These are phyloP conservation scores for Brettanomyces naardenensis DNA, from an alignment of 805 yeast species.

Conservation along the genomic window DNA sequence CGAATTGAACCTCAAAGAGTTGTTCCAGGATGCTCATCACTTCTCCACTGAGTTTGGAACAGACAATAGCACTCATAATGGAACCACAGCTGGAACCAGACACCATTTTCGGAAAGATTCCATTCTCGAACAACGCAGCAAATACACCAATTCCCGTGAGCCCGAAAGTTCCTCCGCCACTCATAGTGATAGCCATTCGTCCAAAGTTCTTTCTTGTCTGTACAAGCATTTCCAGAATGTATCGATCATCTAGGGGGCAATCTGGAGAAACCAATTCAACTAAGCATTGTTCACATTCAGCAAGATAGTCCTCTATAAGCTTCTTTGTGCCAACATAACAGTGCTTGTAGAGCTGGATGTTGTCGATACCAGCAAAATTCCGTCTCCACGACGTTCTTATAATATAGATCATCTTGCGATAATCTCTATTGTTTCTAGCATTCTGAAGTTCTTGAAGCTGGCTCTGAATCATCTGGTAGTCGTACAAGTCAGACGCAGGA, in stretches of 20 bases:
- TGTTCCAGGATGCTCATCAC: slow-evolving; percentile 47
- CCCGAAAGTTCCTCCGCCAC: slow-evolving; percentile 96
- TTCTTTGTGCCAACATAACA: slow-evolving; percentile 80
- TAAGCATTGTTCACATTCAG: slow-evolving; percentile 57
- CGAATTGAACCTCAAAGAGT: slow-evolving; percentile 50
- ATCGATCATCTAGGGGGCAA: slow-evolving; percentile 51
- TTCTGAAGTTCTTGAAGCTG: slow-evolving; percentile 47
- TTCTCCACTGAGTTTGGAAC: slow-evolving; percentile 74
- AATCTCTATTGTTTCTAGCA: slow-evolving; percentile 54
- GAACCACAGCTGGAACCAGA: slow-evolving; percentile 97
- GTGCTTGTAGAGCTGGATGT: slow-evolving; percentile 66
- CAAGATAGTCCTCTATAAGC: slow-evolving; percentile 74
- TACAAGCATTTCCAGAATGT: slow-evolving; percentile 67
- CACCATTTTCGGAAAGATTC: slow-evolving; percentile 75
- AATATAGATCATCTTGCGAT: slow-evolving; percentile 54
- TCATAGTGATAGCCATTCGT: slow-evolving; percentile 85
- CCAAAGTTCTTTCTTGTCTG: slow-evolving; percentile 92
- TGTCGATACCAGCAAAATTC: slow-evolving; percentile 82
- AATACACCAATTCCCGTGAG: slow-evolving; percentile 88
- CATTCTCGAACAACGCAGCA: slow-evolving; percentile 65
- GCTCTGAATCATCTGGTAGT: slow-evolving; percentile 50
- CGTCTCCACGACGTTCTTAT: slow-evolving; percentile 82
- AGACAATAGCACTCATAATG: slow-evolving; percentile 81
- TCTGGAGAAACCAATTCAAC: slow-evolving; percentile 31
- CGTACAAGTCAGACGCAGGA: slow-evolving; percentile 61